Evolutionary conservation across 805 yeast genomes (phyloP), one percentile per base, ranked within the genome.

Genomic region (Brettanomyces sp.): DNA sequence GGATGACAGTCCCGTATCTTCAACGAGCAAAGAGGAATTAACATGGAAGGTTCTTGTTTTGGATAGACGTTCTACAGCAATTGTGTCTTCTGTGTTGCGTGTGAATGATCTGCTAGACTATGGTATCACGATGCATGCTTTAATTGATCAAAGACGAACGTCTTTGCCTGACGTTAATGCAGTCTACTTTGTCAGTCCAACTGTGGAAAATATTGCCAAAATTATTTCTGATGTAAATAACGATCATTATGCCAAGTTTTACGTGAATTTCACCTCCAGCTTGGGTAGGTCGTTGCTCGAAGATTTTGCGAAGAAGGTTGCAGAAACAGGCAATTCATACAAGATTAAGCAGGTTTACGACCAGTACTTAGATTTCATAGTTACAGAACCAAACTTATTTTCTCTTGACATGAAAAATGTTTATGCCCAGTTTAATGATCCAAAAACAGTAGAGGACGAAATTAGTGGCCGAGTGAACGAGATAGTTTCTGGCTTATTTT

Each of bases 161-260:
- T 76, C 91, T 1, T 72, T 93, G 44, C 90, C 95, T 1, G 99
- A 93, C 56, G 98, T 91, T 12, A 97, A 98, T 0, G 98, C 80
- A 3, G 78, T 93, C 41, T 93, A 93, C 65, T 91, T 93, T 56
- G 83, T 93, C 33, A 84, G 85, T 47, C 98, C 99, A 5, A 85
- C 93, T 0, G 68, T 74, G 25, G 91, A 78, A 42, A 93, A 93
- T 59, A 71, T 93, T 38, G 67, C 76, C 30, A 59, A 66, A 32
- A 85, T 93, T 35, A 75, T 86, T 9, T 73, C 77, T 43, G 99
- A 93, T 60, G 65, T 93, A 46, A 75, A 77, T 30, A 68, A 69
- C 39, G 95, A 86, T 50, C 79, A 80, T 53, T 93, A 93, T 61
- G 85, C 87, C 36, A 77, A 79, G 28, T 82, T 75, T 58, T 88